Evolutionary conservation across 2,329 filamentous ascomycete species (phyloP).

Genomic region (Botrytis elliptica): DNA sequence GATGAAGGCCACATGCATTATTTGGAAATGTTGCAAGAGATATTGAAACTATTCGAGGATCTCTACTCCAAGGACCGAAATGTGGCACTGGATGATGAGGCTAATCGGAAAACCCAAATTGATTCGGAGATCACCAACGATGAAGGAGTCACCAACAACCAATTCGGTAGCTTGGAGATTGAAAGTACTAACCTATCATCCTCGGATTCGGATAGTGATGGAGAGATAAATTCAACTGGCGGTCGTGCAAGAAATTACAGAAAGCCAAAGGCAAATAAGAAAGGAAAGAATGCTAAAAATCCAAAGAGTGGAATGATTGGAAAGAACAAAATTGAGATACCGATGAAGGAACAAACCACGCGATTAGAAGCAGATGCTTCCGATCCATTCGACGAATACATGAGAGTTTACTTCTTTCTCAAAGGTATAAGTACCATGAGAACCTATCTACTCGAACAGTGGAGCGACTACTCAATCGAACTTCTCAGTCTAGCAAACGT

Average conservation of each 20-base stretch:
- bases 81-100: neutral
- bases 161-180: neutral
- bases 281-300: neutral
- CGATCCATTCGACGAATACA: constrained; percentile 33
- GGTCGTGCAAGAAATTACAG: neutral
- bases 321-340: neutral
- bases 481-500: constrained; percentile 34
- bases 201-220: neutral
- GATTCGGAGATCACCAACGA: neutral
- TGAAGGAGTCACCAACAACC: neutral
- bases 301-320: neutral
- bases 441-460: constrained; percentile 37
- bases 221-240: neutral
- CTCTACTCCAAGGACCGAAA: neutral
- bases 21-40: neutral
- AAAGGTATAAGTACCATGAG: constrained; percentile 40
- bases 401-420: constrained; percentile 42
- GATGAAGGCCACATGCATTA: neutral
- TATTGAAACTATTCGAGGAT: neutral
- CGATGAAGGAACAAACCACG: neutral
- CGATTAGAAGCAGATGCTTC: constrained; percentile 25
- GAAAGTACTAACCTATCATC: neutral
- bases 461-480: constrained; percentile 38
- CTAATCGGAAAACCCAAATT: neutral
- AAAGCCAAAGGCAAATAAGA: neutral